phyloP scores from a whole-genome alignment of 225 moss, liverwort and hornwort genomes.

The Ulota crispa region DNA sequence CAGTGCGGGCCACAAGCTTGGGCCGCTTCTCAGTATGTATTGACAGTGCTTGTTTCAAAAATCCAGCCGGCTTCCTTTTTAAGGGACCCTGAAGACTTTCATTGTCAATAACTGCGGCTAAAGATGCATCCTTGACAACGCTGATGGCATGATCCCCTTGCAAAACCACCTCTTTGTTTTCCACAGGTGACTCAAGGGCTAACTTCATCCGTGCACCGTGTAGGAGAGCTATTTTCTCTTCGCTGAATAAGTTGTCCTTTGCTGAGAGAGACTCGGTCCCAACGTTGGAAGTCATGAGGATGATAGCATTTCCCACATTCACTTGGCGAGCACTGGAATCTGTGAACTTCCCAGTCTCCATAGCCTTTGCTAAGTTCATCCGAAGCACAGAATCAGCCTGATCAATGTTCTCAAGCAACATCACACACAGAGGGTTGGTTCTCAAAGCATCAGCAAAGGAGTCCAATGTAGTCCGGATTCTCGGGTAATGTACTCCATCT shows the following conservation, averaged over 20 bases:
- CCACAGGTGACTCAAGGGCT: slow-evolving; percentile 14
- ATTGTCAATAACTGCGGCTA: not conserved
- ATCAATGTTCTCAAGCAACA: slow-evolving; percentile 71
- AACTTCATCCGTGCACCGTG: slow-evolving; percentile 36
- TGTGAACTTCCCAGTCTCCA: slow-evolving; percentile 61
- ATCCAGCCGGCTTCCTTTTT: slow-evolving; percentile 45
- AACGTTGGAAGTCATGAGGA: slow-evolving; percentile 65
- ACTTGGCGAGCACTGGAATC: slow-evolving; percentile 58
- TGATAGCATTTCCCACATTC: slow-evolving; percentile 52
- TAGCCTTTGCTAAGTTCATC: slow-evolving; percentile 42
- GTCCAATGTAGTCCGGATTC: slow-evolving; percentile 43
- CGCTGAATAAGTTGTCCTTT: slow-evolving; percentile 27
- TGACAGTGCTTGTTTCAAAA: not conserved
- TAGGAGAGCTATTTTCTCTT: slow-evolving; percentile 34
- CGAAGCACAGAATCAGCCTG: slow-evolving; percentile 47
- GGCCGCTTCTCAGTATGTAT: slow-evolving; percentile 23
- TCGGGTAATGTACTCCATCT: not conserved
- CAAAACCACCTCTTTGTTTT: slow-evolving; percentile 37
- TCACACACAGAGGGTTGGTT: slow-evolving; percentile 49
- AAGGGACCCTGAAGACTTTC: not conserved
- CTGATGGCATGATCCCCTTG: slow-evolving; percentile 26
- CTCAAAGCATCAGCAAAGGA: slow-evolving; percentile 48
- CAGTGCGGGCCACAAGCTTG: slow-evolving; percentile 30
- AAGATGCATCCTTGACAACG: slow-evolving; percentile 36
- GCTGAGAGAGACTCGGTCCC: slow-evolving; percentile 23